Conservation (phyloP, 1,284 basidiomycete genomes). For the Puccinia novopanici region DNA sequence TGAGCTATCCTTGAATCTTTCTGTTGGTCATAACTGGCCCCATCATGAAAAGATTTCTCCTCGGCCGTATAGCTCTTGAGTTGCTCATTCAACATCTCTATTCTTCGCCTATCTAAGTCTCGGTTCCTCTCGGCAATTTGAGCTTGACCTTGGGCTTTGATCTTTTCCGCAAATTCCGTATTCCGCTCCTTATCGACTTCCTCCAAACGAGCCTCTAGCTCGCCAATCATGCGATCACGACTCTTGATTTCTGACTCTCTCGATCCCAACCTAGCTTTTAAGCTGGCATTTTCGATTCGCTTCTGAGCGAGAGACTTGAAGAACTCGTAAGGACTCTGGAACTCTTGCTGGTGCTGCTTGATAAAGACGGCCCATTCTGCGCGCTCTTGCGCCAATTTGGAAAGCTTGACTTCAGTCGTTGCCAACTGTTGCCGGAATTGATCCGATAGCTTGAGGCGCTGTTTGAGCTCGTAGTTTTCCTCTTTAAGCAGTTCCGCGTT, state of each 20-base stretch:
- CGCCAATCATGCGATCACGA: constrained; percentile 41
- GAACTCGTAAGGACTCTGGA: constrained; percentile 31
- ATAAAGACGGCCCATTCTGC: constrained; percentile 47
- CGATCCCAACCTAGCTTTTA: constrained; percentile 43
- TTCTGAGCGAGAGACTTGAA: constrained; percentile 28
- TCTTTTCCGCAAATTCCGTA: constrained; percentile 26
- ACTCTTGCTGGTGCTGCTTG: constrained; percentile 28
- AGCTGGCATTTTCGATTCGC: constrained; percentile 41
- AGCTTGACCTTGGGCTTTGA: constrained; percentile 32
- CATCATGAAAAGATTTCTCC: constrained; percentile 37
- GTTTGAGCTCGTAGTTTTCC: constrained; percentile 45
- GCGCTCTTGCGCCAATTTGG: constrained; percentile 30
- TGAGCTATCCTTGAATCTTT: constrained; percentile 24
- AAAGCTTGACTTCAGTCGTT: constrained; percentile 36
- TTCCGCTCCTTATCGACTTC: constrained; percentile 39
- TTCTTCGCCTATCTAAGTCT: constrained; percentile 32
- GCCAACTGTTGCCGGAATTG: constrained; percentile 36
- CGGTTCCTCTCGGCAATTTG: constrained; percentile 32
- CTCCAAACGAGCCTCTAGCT: constrained; percentile 40
- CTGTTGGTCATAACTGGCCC: constrained; percentile 29
- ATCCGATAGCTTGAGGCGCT: constrained; percentile 8
- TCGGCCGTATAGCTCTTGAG: constrained; percentile 49
- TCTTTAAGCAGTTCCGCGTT: constrained; percentile 46
- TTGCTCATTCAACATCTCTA: constrained; percentile 49
- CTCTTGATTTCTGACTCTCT: constrained; percentile 41